Evolutionary conservation across 2,329 filamentous ascomycete species (phyloP).

Genomic region (Magnaporthiopsis incrustans): DNA sequence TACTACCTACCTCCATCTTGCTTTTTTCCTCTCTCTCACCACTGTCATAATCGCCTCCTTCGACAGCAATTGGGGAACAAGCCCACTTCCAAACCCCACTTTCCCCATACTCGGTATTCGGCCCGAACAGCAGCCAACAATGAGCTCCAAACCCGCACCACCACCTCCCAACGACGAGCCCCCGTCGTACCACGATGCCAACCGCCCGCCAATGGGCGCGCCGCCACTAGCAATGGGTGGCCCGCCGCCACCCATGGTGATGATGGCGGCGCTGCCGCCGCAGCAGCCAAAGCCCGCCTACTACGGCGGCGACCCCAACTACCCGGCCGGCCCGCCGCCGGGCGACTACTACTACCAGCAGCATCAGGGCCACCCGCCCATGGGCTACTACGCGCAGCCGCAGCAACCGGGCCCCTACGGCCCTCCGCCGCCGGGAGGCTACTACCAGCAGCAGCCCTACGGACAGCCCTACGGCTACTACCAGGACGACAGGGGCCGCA

Average conservation of each 20-base stretch:
- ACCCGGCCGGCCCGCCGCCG: constrained; percentile 24
- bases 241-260: not conserved
- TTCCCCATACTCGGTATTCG: not conserved
- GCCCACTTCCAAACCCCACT: not conserved
- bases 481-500: constrained; percentile 22
- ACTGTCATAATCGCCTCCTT: not conserved
- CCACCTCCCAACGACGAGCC: not conserved
- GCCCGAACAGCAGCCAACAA: not conserved
- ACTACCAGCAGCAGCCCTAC: constrained; percentile 18
- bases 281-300: constrained; percentile 21
- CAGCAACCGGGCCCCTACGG: constrained; percentile 24
- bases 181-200: not conserved
- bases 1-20: not conserved
- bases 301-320: constrained; percentile 24
- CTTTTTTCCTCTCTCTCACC: not conserved
- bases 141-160: not conserved
- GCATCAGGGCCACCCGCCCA: constrained; percentile 13
- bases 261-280: not conserved
- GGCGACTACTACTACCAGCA: constrained; percentile 28
- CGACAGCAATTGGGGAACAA: not conserved
- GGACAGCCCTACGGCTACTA: constrained; percentile 16
- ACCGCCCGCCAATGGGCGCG: not conserved
- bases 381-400: constrained; percentile 19
- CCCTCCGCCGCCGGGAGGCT: constrained; percentile 19
- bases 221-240: not conserved